phyloP scores from a whole-genome alignment of 2,329 filamentous ascomycete genomes.

The Coniella lustricola region DNA sequence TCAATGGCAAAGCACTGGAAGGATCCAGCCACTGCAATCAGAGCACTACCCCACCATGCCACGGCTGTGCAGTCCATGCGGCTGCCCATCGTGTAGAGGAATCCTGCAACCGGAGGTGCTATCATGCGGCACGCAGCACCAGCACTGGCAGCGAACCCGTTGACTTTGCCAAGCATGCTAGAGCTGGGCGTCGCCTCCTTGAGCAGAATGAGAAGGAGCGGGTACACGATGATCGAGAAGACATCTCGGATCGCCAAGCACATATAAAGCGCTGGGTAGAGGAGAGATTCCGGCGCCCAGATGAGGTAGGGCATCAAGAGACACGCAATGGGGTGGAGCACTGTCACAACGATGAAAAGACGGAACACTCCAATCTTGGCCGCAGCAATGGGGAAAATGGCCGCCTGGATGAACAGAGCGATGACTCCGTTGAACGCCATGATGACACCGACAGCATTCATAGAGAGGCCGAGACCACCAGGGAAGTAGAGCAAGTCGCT shows the following conservation, averaged over 20 bases:
- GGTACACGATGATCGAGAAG: slow-evolving; percentile 58
- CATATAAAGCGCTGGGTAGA: slow-evolving; percentile 52
- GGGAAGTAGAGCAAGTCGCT: slow-evolving; percentile 47
- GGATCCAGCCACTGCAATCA: slow-evolving; percentile 49
- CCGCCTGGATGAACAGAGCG: slow-evolving; percentile 51
- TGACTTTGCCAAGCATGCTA: slow-evolving; percentile 54
- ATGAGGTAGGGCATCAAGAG: slow-evolving; percentile 52
- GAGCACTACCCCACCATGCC: slow-evolving; percentile 56
- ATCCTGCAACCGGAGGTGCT: slow-evolving; percentile 58
- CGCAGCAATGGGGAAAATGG: slow-evolving; percentile 56
- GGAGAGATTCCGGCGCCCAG: slow-evolving; percentile 41
- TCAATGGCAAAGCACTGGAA: slow-evolving; percentile 53
- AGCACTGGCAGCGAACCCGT: slow-evolving; percentile 58
- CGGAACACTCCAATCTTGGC: slow-evolving; percentile 51
- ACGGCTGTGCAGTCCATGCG: slow-evolving; percentile 52
- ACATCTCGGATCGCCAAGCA: slow-evolving; percentile 53
- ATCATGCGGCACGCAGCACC: slow-evolving; percentile 62
- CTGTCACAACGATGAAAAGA: slow-evolving; percentile 50
- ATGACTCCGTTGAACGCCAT: slow-evolving; percentile 39
- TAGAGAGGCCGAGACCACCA: slow-evolving; percentile 55
- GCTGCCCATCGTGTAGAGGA: slow-evolving; percentile 54
- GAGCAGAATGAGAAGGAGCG: slow-evolving; percentile 59
- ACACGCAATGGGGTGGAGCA: slow-evolving; percentile 57
- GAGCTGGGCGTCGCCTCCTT: slow-evolving; percentile 56
- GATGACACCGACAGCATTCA: slow-evolving; percentile 53